A percentile compares a stretch with the other conserved stretches of the same genome.
phyloP scores from a whole-genome alignment of 2,329 filamentous ascomycete genomes.

The Botryosphaeria dothidea region DNA sequence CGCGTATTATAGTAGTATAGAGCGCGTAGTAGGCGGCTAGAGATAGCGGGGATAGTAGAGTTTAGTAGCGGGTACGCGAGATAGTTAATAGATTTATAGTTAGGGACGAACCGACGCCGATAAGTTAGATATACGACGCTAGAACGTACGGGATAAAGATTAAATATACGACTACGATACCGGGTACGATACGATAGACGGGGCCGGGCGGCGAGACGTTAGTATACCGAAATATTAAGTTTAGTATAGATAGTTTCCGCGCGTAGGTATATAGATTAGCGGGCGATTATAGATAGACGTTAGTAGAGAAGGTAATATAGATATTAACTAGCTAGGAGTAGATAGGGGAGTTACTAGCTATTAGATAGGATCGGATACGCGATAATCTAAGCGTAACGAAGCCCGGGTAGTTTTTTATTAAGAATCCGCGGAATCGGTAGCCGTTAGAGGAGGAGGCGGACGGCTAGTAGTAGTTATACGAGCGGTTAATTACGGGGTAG shows the following conservation, averaged over 20 bases:
- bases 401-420: not conserved
- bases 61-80: not conserved
- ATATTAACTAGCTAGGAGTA: not conserved
- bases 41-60: not conserved
- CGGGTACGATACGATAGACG: not conserved
- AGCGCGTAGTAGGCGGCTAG: not conserved
- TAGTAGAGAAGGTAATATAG: constrained; percentile 21
- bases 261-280: constrained; percentile 20
- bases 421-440: too few relatives aligned
- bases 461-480: too few relatives aligned
- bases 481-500: too few relatives aligned
- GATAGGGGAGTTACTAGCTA: not conserved
- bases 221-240: constrained; percentile 12
- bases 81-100: constrained; percentile 19
- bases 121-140: constrained; percentile 17
- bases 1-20: constrained; percentile 21
- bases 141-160: constrained; percentile 19
- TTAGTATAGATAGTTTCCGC: constrained; percentile 21
- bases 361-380: not conserved
- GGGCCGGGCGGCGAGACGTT: not conserved
- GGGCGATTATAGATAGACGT: not conserved
- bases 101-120: not conserved
- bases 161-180: not conserved
- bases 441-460: too few relatives aligned
- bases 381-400: constrained; percentile 10